These are phyloP conservation scores for Termitomyces sp. DNA, from an alignment of 768 basidiomycete species.

Conservation along the genomic window DNA sequence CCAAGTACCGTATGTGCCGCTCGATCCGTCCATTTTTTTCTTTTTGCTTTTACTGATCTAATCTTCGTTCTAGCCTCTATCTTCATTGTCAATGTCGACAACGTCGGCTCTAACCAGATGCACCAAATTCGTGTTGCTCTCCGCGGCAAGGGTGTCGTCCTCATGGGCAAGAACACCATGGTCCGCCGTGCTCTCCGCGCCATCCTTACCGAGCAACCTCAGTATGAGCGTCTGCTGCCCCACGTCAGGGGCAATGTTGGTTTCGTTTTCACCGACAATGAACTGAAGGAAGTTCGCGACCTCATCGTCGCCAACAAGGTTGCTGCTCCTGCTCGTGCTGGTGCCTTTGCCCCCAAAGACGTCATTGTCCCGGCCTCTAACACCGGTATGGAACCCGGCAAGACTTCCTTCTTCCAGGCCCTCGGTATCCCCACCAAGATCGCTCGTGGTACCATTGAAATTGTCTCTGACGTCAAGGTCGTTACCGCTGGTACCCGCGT, in stretches of 20 bases:
- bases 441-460: conserved; percentile 99
- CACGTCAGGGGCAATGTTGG: conserved; percentile 97
- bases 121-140: conserved; percentile 95
- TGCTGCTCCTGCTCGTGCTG: conserved; percentile 96
- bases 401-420: conserved; percentile 99
- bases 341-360: conserved; percentile 90
- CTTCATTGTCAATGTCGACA: conserved; percentile 99
- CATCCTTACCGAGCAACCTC: conserved; percentile 84
- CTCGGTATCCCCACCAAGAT: conserved; percentile 99
- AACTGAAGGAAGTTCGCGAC: conserved; percentile 93
- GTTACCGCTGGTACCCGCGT: conserved; percentile 90
- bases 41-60: neutral
- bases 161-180: conserved; percentile 99
- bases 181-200: conserved; percentile 95
- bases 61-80: conserved; percentile 67
- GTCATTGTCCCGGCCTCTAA: conserved; percentile 92
- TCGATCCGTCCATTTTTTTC: neutral
- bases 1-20: conserved; percentile 73
- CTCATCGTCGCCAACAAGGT: conserved; percentile 96
- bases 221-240: conserved; percentile 95
- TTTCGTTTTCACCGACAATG: conserved; percentile 91
- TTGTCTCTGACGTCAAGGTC: conserved; percentile 94
- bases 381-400: conserved; percentile 99
- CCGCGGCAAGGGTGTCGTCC: conserved; percentile 91
- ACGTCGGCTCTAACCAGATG: conserved; percentile 99